Evolutionary conservation across 768 basidiomycete species (phyloP).

Genomic region (Suillus weaverae): DNA sequence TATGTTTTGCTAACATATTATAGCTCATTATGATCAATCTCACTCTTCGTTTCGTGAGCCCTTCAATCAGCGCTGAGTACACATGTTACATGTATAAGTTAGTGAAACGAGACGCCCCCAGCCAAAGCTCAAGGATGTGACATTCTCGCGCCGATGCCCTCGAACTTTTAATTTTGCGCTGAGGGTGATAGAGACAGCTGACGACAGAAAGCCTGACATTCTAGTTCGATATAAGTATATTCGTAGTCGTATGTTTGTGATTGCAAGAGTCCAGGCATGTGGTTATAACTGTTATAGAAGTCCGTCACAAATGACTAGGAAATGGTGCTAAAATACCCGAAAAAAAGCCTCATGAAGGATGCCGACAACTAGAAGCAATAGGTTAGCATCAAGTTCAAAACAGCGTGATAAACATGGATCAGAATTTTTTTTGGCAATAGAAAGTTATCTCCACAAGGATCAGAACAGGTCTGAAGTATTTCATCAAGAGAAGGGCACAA

Average conservation of each 20-base stretch:
- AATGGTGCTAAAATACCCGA: background rate
- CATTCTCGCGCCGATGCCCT: background rate
- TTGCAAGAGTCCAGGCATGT: background rate
- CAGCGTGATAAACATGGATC: background rate
- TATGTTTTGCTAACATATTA: background rate
- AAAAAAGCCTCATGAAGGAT: background rate
- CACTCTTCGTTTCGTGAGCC: too few species aligned
- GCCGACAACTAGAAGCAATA: constrained; percentile 2
- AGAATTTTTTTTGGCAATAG: constrained; percentile 3
- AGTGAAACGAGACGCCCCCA: too few species aligned
- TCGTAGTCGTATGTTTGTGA: background rate
- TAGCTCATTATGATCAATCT: background rate
- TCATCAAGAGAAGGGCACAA: constrained; percentile 1
- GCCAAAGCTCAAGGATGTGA: background rate
- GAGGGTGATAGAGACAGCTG: background rate
- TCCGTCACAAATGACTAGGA: background rate
- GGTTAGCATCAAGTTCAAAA: background rate
- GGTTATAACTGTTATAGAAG: background rate
- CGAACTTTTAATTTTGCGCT: too few species aligned
- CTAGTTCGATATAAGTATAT: background rate
- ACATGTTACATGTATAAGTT: too few species aligned
- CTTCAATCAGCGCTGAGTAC: too few species aligned
- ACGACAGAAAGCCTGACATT: background rate
- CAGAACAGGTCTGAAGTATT: constrained; percentile 13
- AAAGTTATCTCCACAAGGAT: constrained; percentile 10